Evolutionary conservation across 495 filamentous ascomycete species (phyloP).

Genomic region (Eremomyces bilateralis): DNA sequence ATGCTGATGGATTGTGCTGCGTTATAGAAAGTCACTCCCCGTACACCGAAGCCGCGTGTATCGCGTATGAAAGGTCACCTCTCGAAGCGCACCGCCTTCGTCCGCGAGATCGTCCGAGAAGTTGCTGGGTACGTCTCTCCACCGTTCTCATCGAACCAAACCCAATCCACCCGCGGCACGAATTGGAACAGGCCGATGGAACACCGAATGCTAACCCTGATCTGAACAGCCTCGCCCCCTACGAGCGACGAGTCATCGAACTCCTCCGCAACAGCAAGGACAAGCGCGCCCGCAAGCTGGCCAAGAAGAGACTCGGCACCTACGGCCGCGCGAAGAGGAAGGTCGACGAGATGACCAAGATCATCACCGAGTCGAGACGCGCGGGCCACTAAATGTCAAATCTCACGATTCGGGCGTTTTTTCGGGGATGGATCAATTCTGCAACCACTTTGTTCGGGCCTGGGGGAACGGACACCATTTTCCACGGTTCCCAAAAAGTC

Average conservation of each 20-base stretch:
- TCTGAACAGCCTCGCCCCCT: slow-evolving; percentile 58
- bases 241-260: slow-evolving; percentile 97
- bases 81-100: slow-evolving; percentile 83
- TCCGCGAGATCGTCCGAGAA: slow-evolving; percentile 86
- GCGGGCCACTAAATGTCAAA: slow-evolving; percentile 53
- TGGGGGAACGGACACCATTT: background rate
- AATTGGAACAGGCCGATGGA: slow-evolving; percentile 4
- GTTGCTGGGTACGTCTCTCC: slow-evolving; percentile 61
- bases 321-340: slow-evolving; percentile 95
- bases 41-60: slow-evolving; percentile 65
- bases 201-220: slow-evolving; percentile 5
- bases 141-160: slow-evolving; percentile 1
- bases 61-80: slow-evolving; percentile 78
- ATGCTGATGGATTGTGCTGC: slow-evolving; percentile 18
- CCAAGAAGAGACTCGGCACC: slow-evolving; percentile 98
- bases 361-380: slow-evolving; percentile 90
- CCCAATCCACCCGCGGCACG: slow-evolving; percentile 1
- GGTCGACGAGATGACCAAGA: slow-evolving; percentile 92
- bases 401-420: too few species aligned
- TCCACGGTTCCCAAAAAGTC: background rate
- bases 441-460: background rate
- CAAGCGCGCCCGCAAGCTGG: slow-evolving; percentile 96
- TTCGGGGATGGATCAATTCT: background rate
- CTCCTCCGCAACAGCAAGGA: slow-evolving; percentile 96
- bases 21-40: slow-evolving; percentile 72